Conservation (phyloP, 257 asterid species). For the Solanum piurae region DNA sequence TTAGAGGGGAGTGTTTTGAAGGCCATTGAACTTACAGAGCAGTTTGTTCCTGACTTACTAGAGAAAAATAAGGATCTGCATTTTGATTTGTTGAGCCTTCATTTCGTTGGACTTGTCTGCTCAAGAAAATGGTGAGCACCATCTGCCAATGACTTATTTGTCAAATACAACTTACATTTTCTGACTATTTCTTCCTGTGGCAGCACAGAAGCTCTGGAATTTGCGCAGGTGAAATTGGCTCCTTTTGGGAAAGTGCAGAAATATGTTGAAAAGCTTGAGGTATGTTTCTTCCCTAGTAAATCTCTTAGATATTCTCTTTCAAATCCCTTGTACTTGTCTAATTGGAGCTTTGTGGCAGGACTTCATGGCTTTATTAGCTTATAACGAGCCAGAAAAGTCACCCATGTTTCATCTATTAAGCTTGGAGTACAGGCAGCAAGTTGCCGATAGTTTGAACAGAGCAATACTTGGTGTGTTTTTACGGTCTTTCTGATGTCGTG, state of each 20-base stretch:
- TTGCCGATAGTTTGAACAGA: conserved; percentile 79
- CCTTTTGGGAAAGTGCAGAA: conserved; percentile 75
- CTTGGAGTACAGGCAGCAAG: conserved; percentile 63
- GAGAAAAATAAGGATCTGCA: conserved; percentile 70
- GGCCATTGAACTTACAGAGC: conserved; percentile 80
- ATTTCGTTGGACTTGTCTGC: conserved; percentile 66
- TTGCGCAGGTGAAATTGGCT: conserved; percentile 67
- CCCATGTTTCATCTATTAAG: conserved; percentile 85
- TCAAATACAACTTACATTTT: neutral
- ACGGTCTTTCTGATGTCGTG: neutral
- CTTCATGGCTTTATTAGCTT: conserved; percentile 77
- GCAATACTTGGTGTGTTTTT: conserved; percentile 60
- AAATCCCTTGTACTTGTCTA: neutral
- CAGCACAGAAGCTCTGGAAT: conserved; percentile 89
- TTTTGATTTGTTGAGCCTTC: conserved; percentile 87
- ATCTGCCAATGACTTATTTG: neutral
- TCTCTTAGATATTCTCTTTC: neutral
- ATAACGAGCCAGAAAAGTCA: conserved; percentile 84
- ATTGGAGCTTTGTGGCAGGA: conserved; percentile 39
- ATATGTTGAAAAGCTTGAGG: conserved; percentile 67
- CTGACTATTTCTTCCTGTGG: conserved; percentile 15
- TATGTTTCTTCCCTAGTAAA: conserved; percentile 17
- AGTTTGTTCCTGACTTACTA: conserved; percentile 58
- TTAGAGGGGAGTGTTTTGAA: conserved; percentile 53
- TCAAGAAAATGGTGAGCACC: conserved; percentile 56